Conservation (phyloP, 371 early-diverging fungal genomes). For the Rhizopus microsporus region DNA sequence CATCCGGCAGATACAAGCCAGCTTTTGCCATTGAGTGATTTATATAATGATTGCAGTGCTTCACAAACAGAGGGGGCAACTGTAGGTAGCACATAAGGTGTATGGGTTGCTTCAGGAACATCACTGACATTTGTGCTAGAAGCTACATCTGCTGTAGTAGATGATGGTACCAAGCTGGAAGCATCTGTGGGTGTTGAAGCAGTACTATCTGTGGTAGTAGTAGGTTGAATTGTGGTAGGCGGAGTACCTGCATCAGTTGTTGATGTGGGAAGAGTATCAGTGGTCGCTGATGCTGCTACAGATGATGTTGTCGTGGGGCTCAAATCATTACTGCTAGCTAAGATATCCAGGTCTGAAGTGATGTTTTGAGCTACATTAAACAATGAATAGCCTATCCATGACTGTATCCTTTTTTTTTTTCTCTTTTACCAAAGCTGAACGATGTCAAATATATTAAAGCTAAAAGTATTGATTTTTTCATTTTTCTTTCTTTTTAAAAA, state of each 20-base stretch:
- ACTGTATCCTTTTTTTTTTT: neutral
- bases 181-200: conserved; percentile 4
- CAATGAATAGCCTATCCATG: neutral
- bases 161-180: neutral
- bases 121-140: neutral
- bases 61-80: conserved; percentile 27
- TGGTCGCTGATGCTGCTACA: neutral
- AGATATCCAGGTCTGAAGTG: neutral
- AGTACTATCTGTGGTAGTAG: neutral
- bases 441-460: neutral
- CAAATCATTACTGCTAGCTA: neutral
- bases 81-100: neutral
- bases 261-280: neutral
- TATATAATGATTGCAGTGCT: conserved; percentile 37
- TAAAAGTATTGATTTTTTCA: conserved; percentile 4
- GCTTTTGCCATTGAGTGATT: conserved; percentile 31
- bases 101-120: neutral
- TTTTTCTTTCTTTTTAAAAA: neutral
- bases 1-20: conserved; percentile 46
- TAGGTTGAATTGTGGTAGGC: neutral
- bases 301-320: neutral
- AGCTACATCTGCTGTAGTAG: neutral
- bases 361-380: neutral
- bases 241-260: neutral
- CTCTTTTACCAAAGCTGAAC: neutral